phyloP scores from a whole-genome alignment of 2,329 filamentous ascomycete genomes.

The Penicillium sp. region DNA sequence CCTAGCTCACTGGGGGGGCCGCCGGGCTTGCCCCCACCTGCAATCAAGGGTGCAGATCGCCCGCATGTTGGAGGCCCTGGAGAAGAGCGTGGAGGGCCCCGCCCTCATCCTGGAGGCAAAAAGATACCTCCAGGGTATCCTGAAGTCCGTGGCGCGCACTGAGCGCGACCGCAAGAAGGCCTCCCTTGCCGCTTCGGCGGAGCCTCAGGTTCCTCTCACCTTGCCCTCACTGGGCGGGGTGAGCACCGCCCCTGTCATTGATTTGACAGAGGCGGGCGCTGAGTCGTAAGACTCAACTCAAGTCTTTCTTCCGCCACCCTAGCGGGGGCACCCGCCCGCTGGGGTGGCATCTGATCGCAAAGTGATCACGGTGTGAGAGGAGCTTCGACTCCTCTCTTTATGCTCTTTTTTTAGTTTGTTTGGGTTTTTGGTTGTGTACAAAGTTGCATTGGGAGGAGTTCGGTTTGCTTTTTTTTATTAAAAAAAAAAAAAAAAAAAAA shows the following conservation, averaged over 20 bases:
- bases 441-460: not conserved
- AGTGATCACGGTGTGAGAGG: not conserved
- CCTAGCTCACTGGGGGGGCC: slow-evolving; percentile 57
- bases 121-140: slow-evolving; percentile 57
- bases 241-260: not conserved
- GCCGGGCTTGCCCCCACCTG: slow-evolving; percentile 61
- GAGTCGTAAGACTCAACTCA: not conserved
- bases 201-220: not conserved
- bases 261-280: not conserved
- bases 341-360: not conserved
- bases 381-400: not conserved
- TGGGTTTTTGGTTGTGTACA: not conserved
- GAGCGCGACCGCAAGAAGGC: slow-evolving; percentile 36
- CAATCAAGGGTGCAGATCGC: slow-evolving; percentile 61
- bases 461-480: not conserved
- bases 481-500: not conserved
- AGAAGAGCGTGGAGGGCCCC: slow-evolving; percentile 55
- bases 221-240: not conserved
- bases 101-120: slow-evolving; percentile 54
- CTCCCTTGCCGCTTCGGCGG: not conserved
- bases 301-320: not conserved
- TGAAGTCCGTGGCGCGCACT: slow-evolving; percentile 52
- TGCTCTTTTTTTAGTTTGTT: too few relatives aligned
- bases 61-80: slow-evolving; percentile 62
- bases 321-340: not conserved